A percentile compares a stretch with the other conserved stretches of the same genome.
Conservation (phyloP, 129 eudicot species). For the Artemisia tridentata region DNA sequence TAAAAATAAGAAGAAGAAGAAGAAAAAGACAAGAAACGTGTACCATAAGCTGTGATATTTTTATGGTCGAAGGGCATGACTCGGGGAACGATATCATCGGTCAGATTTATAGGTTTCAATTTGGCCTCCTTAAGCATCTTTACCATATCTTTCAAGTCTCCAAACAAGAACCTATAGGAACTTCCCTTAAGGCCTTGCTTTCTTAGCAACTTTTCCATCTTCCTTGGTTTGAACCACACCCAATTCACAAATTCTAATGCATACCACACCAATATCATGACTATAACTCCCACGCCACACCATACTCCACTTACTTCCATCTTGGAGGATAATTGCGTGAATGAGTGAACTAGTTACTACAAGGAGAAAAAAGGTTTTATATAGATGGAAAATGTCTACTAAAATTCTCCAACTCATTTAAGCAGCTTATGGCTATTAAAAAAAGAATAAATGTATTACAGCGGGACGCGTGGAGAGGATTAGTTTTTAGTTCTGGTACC, state of each 20-base stretch:
- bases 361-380: background rate
- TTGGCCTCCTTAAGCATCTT: conserved; percentile 27
- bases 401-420: background rate
- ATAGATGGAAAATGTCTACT: background rate
- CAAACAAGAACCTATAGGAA: conserved; percentile 27
- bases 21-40: background rate
- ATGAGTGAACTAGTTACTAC: background rate
- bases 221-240: conserved; percentile 38
- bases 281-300: background rate
- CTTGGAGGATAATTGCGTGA: background rate
- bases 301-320: conserved; percentile 14
- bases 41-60: conserved; percentile 16
- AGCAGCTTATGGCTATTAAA: background rate
- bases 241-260: conserved; percentile 25
- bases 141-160: conserved; percentile 30
- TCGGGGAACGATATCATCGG: conserved; percentile 19
- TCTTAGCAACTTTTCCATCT: conserved; percentile 27
- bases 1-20: background rate
- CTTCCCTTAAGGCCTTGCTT: conserved; percentile 34
- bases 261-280: conserved; percentile 19
- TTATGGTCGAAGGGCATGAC: conserved; percentile 23
- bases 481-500: too few species aligned
- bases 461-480: too few species aligned
- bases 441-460: background rate
- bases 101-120: conserved; percentile 24